Evolutionary conservation across 371 early-diverging fungal genomes (phyloP).

Genomic region (Mortierella sp.): DNA sequence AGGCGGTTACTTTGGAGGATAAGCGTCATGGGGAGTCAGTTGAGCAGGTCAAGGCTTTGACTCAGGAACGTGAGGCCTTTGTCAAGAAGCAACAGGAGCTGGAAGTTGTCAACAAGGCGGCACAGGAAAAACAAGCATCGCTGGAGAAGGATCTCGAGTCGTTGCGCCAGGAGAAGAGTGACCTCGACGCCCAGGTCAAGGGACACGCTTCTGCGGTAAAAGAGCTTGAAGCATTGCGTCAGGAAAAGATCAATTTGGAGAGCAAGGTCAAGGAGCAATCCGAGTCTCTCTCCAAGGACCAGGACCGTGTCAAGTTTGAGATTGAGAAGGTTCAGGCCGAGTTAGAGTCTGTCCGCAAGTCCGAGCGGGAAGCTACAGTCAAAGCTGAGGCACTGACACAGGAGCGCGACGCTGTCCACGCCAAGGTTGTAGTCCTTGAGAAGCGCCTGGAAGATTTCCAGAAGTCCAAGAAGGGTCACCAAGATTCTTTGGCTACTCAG

Average conservation of each 20-base stretch:
- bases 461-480: constrained; percentile 40
- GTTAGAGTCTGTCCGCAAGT: constrained; percentile 20
- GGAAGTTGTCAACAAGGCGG: constrained; percentile 8
- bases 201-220: constrained; percentile 36
- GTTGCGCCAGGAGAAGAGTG: constrained; percentile 30
- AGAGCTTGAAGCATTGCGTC: constrained; percentile 21
- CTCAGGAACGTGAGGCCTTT: constrained; percentile 59
- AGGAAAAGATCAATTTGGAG: constrained; percentile 33
- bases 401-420: constrained; percentile 39
- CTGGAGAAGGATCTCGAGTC: constrained; percentile 28
- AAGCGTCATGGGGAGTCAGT: constrained; percentile 36
- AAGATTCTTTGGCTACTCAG: constrained; percentile 25
- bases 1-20: constrained; percentile 10
- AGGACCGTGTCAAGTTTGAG: constrained; percentile 16
- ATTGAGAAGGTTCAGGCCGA: constrained; percentile 11
- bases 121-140: constrained; percentile 34
- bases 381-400: constrained; percentile 15
- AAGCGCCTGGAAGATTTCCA: constrained; percentile 52
- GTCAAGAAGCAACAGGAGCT: constrained; percentile 20
- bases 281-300: constrained; percentile 19
- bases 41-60: constrained; percentile 33
- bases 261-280: constrained; percentile 24
- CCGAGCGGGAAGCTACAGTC: constrained; percentile 14
- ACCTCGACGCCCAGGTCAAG: constrained; percentile 22
- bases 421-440: constrained; percentile 56